These are phyloP conservation scores for Ampelomyces quisqualis DNA, from an alignment of 2,329 filamentous ascomycete genomes.

Conservation along the genomic window DNA sequence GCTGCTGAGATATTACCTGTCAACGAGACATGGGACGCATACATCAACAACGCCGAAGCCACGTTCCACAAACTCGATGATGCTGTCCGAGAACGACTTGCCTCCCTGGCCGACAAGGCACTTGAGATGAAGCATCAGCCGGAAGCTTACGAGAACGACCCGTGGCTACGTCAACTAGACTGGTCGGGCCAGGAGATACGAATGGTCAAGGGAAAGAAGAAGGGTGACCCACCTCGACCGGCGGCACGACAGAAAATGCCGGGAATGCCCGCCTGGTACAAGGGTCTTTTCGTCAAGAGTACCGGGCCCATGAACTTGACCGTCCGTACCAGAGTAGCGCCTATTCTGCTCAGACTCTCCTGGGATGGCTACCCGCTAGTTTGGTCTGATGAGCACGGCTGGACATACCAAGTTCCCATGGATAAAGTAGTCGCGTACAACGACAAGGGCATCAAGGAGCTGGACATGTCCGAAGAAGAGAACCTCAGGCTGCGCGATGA, in stretches of 20 bases:
- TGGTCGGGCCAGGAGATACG: constrained; percentile 92
- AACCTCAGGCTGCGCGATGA: constrained; percentile 68
- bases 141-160: constrained; percentile 72
- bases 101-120: constrained; percentile 74
- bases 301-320: constrained; percentile 72
- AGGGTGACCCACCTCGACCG: constrained; percentile 73
- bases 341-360: constrained; percentile 75
- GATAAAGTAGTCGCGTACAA: constrained; percentile 65
- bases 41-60: constrained; percentile 78
- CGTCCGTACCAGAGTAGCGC: constrained; percentile 83
- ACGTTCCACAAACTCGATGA: constrained; percentile 77
- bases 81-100: constrained; percentile 73
- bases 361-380: constrained; percentile 90
- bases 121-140: constrained; percentile 69
- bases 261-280: constrained; percentile 95
- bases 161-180: constrained; percentile 91
- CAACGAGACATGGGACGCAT: constrained; percentile 82
- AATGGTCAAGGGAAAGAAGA: constrained; percentile 90
- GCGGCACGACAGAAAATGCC: constrained; percentile 87
- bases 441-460: constrained; percentile 69
- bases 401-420: constrained; percentile 79
- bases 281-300: constrained; percentile 74
- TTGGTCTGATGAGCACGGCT: constrained; percentile 92
- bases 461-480: constrained; percentile 74
- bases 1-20: constrained; percentile 91